Base-by-base conservation (phyloP, 805 yeast genomes). In the Lipomyces anomalus region DNA sequence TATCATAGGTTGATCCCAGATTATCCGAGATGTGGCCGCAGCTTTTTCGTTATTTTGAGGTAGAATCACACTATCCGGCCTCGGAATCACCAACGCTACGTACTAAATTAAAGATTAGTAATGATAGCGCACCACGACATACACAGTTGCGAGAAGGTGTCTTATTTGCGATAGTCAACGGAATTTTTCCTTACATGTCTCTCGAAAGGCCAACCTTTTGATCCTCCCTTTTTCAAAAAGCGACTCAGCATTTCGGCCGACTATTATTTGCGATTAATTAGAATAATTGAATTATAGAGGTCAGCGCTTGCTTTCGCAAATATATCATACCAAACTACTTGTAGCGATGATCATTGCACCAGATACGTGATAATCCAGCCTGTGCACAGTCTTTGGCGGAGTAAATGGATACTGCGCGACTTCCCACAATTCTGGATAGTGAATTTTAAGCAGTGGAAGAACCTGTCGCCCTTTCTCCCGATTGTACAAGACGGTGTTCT, bases 341-440 rank as follows among this genome's bases (percentile, higher is more conserved):
- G 47, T 41, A 4, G 53, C 47, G 16, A 50, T 38, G 2, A 38
- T 38, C 48, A 50, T 48, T 16, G 55, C 55, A 5, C 55, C 55
- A n/a, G 53, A 38, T 7, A 50, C 55, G 4, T 46, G 49, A 35
- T 48, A 48, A 30, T 50, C 55, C 6, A 50, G 42, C 26, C 55
- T 34, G 30, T 50, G 55, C 17, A 48, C 49, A 7, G 44, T 42
- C 29, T 43, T 48, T 6, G 55, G 55, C 26, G 28, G 20, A n/a
- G 50, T 48, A 24, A 44, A 47, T 34, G 54, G 54, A 5, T 35
- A 26, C 18, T 22, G 20, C 6, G 21, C 22, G 4, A 22, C 23
- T 4, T 34, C 21, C 28, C 26, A 50, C 4, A 47, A 22, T 11
- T 41, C 39, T 6, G 49, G 53, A 29, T 43, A 33, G 9, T 33